These are phyloP conservation scores for Claviceps africana DNA, from an alignment of 2,329 filamentous ascomycete species.

Conservation along the genomic window DNA sequence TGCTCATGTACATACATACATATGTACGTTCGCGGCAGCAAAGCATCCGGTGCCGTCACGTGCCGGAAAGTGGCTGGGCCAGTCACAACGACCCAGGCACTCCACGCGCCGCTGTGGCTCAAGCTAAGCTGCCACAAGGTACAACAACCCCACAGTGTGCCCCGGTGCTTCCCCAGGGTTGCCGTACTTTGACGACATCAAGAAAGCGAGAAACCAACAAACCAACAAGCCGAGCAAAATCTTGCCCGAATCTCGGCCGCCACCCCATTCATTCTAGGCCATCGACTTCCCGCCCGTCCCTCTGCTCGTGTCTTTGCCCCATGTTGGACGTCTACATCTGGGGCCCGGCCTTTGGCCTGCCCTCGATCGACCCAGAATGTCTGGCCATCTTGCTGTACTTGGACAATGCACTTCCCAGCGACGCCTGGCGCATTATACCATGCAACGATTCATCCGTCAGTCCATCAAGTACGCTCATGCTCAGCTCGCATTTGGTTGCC, in stretches of 20 bases:
- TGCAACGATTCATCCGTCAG: constrained; percentile 59
- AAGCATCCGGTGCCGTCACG: neutral
- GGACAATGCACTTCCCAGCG: constrained; percentile 42
- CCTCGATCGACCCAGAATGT: constrained; percentile 86
- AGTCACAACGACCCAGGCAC: neutral
- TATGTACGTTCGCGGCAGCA: too few species aligned
- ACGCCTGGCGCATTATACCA: constrained; percentile 55
- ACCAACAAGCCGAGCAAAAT: neutral
- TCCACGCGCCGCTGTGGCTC: neutral
- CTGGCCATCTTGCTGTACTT: constrained; percentile 72
- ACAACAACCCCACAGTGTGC: neutral
- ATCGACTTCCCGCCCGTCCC: neutral
- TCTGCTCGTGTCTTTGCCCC: neutral
- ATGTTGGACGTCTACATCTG: constrained; percentile 66
- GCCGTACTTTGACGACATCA: neutral
- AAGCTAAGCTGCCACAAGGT: neutral
- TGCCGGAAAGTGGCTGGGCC: neutral
- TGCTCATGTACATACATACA: too few species aligned
- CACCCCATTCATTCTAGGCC: neutral
- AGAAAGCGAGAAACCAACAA: neutral
- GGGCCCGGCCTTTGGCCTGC: constrained; percentile 76
- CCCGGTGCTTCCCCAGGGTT: too few species aligned
- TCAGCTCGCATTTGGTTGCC: neutral
- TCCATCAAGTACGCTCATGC: constrained; percentile 48
- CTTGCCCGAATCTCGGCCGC: neutral